Base-by-base conservation (phyloP, 2,329 filamentous ascomycete genomes). In the Shiraia sp. region DNA sequence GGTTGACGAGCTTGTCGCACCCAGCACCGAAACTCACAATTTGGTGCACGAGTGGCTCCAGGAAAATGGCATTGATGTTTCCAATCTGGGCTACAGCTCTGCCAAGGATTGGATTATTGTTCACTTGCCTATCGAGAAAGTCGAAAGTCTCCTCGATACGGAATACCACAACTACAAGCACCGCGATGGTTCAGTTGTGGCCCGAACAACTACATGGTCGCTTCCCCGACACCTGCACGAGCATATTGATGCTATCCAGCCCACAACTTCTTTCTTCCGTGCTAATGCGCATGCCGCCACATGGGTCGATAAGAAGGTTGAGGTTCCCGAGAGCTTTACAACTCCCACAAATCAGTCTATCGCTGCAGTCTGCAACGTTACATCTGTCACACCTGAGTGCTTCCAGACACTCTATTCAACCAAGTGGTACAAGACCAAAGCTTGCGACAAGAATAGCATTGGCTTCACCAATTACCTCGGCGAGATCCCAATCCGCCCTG, bases 201-300 rank as follows among this genome's bases (percentile, higher is more conserved):
- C 78, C 12, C 75, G 81, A 30, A 74, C 81, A 0, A 75, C 77
- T 1, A 65, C 72, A 28, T 84, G 80, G 80, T 82, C 79, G 30
- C 73, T 85, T 4, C 80, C 81, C 12, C 57, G 55, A 24, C 76
- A 83, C 54, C 70, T 83, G 4, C 79, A 83, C 55, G 70, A 74
- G 34, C 79, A 81, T 55, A 77, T 83, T 47, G 79, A 82, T 54
- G 75, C 78, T 10, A 77, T 83, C 17, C 80, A 83, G 58, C 81
- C 81, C 2, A 83, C 80, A 1, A 83, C 75, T 34, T 79, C 79
- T 0, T 83, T 83, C 69, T 78, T 69, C 53, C 63, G 57, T 17
- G 57, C 46, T 16, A 53, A 45, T 12, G 45, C 56, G 6, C 29
- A 60, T 8, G 50, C 42, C 6, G 53, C 59, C 4, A 65, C 64